These are phyloP conservation scores for Penicillium polonicum DNA, from an alignment of 2,329 filamentous ascomycete genomes.

Conservation along the genomic window DNA sequence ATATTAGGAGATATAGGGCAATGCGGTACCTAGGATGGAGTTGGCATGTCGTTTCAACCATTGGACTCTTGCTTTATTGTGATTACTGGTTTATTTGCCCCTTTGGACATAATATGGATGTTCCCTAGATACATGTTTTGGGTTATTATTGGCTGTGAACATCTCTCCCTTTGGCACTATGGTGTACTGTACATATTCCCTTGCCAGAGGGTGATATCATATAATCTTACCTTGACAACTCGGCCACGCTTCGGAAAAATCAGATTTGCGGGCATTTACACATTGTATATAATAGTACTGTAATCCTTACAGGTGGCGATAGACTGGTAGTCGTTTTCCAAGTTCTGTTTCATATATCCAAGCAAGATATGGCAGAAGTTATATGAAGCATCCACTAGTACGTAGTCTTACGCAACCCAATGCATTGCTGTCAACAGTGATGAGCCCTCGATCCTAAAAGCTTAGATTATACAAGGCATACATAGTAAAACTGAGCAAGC, in stretches of 20 bases:
- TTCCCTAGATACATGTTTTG: not conserved
- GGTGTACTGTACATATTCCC: not conserved
- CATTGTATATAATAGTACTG: not conserved
- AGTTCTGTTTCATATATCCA: not conserved
- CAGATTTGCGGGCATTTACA: not conserved
- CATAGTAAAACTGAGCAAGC: not conserved
- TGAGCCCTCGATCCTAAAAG: not conserved
- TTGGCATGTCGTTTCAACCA: conserved; percentile 11
- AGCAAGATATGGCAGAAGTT: not conserved
- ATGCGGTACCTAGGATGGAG: conserved; percentile 16
- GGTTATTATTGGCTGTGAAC: not conserved
- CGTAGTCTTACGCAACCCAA: not conserved
- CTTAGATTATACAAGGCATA: not conserved
- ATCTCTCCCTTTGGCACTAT: not conserved
- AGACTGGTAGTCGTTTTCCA: not conserved
- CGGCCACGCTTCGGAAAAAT: not conserved
- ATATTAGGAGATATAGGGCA: conserved; percentile 24
- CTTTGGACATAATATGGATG: conserved; percentile 18
- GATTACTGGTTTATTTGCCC: conserved; percentile 5
- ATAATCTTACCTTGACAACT: no score
- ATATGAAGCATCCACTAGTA: not conserved
- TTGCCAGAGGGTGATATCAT: not conserved
- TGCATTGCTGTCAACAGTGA: not conserved
- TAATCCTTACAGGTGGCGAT: not conserved
- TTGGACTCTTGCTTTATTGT: conserved; percentile 9